Conservation (phyloP, 2,329 filamentous ascomycete species). For the Cyanodermella asteris region DNA sequence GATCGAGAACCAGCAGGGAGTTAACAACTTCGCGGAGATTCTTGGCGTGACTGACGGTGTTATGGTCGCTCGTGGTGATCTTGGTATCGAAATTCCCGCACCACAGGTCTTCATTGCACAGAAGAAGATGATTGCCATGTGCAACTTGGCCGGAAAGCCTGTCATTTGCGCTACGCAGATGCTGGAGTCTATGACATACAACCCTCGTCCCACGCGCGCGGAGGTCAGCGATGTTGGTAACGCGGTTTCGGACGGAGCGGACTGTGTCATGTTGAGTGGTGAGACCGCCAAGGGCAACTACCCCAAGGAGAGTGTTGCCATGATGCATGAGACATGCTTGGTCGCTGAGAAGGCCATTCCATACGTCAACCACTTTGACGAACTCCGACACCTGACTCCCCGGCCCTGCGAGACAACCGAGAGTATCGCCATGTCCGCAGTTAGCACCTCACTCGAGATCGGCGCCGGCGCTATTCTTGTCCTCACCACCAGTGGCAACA, state of each 20-base stretch:
- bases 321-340: slow-evolving; percentile 98
- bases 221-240: slow-evolving; percentile 98
- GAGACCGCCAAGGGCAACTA: slow-evolving; percentile 98
- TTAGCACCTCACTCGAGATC: slow-evolving; percentile 85
- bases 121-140: slow-evolving; percentile 99
- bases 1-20: slow-evolving; percentile 98
- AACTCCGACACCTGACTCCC: slow-evolving; percentile 64
- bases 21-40: slow-evolving; percentile 99
- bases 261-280: slow-evolving; percentile 98
- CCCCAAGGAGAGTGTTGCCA: slow-evolving; percentile 71
- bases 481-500: slow-evolving; percentile 81
- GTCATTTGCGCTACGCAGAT: slow-evolving; percentile 98
- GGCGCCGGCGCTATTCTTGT: slow-evolving; percentile 93
- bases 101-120: slow-evolving; percentile 97
- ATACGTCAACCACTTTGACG: slow-evolving; percentile 90
- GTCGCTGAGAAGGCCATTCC: slow-evolving; percentile 94
- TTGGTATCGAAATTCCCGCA: slow-evolving; percentile 96
- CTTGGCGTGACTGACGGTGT: slow-evolving; percentile 91
- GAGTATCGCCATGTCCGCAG: slow-evolving; percentile 91
- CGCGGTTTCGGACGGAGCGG: slow-evolving; percentile 87
- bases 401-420: slow-evolving; percentile 74
- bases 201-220: slow-evolving; percentile 89
- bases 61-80: slow-evolving; percentile 97
- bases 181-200: slow-evolving; percentile 99
- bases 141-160: slow-evolving; percentile 96